Evolutionary conservation across 2,329 filamentous ascomycete genomes (phyloP).

Genomic region (Aspergillus fijiensis): DNA sequence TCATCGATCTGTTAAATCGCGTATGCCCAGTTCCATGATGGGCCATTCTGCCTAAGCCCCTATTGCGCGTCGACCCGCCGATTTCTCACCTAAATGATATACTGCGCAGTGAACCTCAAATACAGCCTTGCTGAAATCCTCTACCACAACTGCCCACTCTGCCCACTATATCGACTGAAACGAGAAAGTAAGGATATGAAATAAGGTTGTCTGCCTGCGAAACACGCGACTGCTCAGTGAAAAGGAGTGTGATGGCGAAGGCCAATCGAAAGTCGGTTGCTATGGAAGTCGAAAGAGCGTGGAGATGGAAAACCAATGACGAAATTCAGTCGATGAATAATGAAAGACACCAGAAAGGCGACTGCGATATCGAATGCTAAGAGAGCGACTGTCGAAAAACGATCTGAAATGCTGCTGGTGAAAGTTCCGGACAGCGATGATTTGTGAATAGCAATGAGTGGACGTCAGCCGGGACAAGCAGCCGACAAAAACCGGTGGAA

Average conservation of each 20-base stretch:
- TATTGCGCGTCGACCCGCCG: neutral
- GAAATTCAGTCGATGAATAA: neutral
- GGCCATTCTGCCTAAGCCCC: constrained; percentile 15
- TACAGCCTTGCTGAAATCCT: neutral
- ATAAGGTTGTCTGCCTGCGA: constrained; percentile 18
- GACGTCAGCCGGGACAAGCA: constrained; percentile 22
- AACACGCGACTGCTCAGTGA: constrained; percentile 8
- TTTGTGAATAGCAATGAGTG: constrained; percentile 21
- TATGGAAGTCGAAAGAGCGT: constrained; percentile 8
- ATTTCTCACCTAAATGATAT: neutral
- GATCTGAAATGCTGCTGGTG: neutral
- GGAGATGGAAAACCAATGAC: neutral
- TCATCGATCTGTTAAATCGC: constrained; percentile 16
- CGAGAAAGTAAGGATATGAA: neutral
- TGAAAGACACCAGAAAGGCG: constrained; percentile 5
- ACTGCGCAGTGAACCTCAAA: neutral
- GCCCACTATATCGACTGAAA: neutral
- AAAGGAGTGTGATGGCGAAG: constrained; percentile 4
- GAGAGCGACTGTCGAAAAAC: constrained; percentile 9
- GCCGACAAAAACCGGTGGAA: constrained; percentile 16
- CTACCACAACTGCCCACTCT: too few relatives aligned
- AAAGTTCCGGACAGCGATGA: neutral
- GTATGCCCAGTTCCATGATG: constrained; percentile 20
- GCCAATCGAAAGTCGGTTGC: neutral
- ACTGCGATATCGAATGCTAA: constrained; percentile 6